These are phyloP conservation scores for Penicillium sp. DNA, from an alignment of 2,329 filamentous ascomycete species.

Conservation along the genomic window DNA sequence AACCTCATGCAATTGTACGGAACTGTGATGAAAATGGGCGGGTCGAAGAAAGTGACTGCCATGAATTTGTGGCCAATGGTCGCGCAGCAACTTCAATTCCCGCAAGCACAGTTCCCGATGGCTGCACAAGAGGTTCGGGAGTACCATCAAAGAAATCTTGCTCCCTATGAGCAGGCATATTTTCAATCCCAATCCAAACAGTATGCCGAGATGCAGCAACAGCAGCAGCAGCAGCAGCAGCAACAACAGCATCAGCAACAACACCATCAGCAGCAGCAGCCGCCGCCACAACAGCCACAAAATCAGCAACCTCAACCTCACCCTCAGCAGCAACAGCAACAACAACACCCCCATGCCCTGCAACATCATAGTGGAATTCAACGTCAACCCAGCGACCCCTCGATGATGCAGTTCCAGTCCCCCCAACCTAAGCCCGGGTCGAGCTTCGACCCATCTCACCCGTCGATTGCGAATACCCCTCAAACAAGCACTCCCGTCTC, in stretches of 20 bases:
- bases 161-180: conserved; percentile 62
- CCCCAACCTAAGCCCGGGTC: conserved; percentile 47
- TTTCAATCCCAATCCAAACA: conserved; percentile 42
- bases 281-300: conserved; percentile 25
- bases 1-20: conserved; percentile 73
- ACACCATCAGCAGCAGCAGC: conserved; percentile 27
- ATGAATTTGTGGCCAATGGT: conserved; percentile 69
- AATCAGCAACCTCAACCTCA: conserved; percentile 2
- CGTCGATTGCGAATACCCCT: conserved; percentile 27
- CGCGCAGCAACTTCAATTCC: conserved; percentile 57
- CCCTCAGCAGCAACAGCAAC: conserved; percentile 34
- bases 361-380: conserved; percentile 25
- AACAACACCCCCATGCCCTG: conserved; percentile 2
- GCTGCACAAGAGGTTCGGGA: conserved; percentile 64
- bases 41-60: conserved; percentile 66
- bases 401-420: conserved; percentile 41
- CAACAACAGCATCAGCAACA: conserved; percentile 6
- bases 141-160: conserved; percentile 69
- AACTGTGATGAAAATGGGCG: conserved; percentile 67
- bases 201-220: conserved; percentile 38
- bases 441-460: conserved; percentile 37
- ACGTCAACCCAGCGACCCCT: conserved; percentile 30
- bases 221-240: conserved; percentile 26
- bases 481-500: conserved; percentile 26
- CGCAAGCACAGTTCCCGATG: conserved; percentile 56